Conservation (phyloP, 2,329 filamentous ascomycete species). For the Metarhizium rileyi region DNA sequence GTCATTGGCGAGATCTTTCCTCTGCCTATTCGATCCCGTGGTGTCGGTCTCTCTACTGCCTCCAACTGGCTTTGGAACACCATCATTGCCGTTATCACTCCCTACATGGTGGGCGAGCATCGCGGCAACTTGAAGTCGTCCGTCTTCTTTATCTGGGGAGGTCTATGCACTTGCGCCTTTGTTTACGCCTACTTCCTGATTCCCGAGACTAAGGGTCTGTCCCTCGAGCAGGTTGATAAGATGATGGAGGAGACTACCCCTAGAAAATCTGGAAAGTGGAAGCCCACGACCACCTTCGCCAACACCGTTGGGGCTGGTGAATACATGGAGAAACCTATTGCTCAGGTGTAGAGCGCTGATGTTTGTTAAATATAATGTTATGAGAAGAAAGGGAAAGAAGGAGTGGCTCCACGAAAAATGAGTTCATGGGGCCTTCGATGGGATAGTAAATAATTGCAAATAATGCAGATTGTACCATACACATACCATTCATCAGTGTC, state of each 20-base stretch:
- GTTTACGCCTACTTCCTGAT: constrained; percentile 65
- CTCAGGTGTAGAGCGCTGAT: constrained; percentile 1
- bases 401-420: background rate
- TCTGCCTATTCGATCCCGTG: constrained; percentile 77
- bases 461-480: background rate
- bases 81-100: constrained; percentile 59
- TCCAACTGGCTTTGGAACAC: constrained; percentile 93
- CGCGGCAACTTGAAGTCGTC: constrained; percentile 57
- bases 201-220: constrained; percentile 66
- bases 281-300: constrained; percentile 60
- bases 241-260: constrained; percentile 84
- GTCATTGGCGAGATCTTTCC: constrained; percentile 88
- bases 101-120: constrained; percentile 56
- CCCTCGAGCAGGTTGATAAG: constrained; percentile 71
- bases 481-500: background rate
- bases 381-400: background rate
- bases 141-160: constrained; percentile 70
- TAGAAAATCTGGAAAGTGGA: constrained; percentile 67
- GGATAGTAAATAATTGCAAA: background rate
- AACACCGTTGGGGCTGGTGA: constrained; percentile 24
- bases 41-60: constrained; percentile 77
- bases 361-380: background rate
- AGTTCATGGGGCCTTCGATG: background rate
- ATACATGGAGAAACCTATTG: constrained; percentile 21
- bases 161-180: constrained; percentile 49